A percentile compares a stretch with the other conserved stretches of the same genome.
Conservation (phyloP, 2,329 filamentous ascomycete genomes). For the Beauveria rudraprayagi region DNA sequence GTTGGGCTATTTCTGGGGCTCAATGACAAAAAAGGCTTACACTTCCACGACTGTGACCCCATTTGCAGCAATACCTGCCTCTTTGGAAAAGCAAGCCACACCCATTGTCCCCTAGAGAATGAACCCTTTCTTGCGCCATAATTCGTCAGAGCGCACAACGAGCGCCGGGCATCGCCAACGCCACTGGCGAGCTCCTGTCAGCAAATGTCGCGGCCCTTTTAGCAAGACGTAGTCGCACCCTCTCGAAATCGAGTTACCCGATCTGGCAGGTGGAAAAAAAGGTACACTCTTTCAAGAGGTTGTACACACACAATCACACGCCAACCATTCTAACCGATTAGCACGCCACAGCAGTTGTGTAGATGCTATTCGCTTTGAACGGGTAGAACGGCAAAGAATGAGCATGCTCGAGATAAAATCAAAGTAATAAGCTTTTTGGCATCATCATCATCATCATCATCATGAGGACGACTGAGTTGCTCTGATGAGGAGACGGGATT, state of each 20-base stretch:
- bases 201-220: background rate
- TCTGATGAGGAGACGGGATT: background rate
- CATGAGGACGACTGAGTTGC: background rate
- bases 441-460: constrained; percentile 2
- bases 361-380: background rate
- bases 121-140: background rate
- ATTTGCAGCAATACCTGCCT: background rate
- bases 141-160: background rate
- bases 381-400: constrained; percentile 2
- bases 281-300: background rate
- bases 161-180: background rate
- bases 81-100: background rate
- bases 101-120: background rate
- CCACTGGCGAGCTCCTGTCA: background rate
- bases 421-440: background rate
- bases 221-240: background rate
- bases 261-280: background rate
- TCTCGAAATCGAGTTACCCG: background rate
- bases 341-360: background rate
- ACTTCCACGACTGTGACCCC: background rate
- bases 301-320: background rate
- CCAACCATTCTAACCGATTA: background rate
- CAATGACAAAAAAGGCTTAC: background rate
- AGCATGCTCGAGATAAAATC: background rate
- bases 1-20: background rate